Evolutionary conservation across 495 filamentous ascomycete genomes (phyloP).

Genomic region (Neurospora tetrasperma): DNA sequence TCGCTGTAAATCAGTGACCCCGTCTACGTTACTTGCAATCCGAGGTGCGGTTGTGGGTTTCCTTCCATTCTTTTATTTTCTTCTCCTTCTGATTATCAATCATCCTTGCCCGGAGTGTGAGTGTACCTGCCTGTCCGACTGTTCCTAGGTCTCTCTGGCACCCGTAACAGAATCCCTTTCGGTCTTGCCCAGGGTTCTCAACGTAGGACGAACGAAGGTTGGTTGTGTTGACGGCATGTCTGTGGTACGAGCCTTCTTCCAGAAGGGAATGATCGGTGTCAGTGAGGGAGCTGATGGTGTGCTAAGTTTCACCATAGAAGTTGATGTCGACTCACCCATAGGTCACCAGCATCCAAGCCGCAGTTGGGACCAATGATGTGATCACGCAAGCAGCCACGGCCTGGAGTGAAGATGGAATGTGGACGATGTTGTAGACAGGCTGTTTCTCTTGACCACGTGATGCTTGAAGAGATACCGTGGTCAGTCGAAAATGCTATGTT

Average conservation of each 20-base stretch:
- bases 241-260: neutral
- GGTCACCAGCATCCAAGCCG: neutral
- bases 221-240: neutral
- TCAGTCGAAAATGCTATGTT: neutral
- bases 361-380: neutral
- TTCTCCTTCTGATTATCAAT: too few relatives aligned
- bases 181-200: neutral
- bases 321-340: neutral
- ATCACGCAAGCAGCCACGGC: neutral
- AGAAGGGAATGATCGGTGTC: neutral
- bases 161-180: neutral
- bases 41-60: too few relatives aligned
- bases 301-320: neutral
- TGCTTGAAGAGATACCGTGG: neutral
- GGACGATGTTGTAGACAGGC: neutral
- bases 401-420: neutral
- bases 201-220: neutral
- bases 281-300: neutral
- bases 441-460: neutral
- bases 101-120: too few relatives aligned
- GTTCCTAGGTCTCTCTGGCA: too few relatives aligned
- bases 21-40: too few relatives aligned
- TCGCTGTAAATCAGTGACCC: too few relatives aligned
- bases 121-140: neutral
- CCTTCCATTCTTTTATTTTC: too few relatives aligned